These are phyloP conservation scores for Telopea speciosissima DNA, from an alignment of 177 flowering plant genomes.

Conservation along the genomic window DNA sequence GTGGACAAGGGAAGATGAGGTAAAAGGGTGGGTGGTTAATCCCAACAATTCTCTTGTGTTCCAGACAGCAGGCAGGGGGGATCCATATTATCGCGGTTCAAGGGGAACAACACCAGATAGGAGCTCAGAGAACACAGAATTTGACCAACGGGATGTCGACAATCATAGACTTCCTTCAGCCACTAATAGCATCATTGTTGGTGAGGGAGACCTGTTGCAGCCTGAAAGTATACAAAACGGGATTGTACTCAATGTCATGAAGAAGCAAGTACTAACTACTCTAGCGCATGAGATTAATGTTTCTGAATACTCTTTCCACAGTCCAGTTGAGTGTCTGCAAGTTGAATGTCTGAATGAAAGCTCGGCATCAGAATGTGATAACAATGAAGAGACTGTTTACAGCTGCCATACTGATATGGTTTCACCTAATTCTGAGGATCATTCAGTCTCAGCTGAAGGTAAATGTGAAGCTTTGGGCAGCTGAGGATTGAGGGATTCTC, in stretches of 20 bases:
- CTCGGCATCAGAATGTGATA: slow-evolving; percentile 50
- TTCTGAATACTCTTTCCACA: slow-evolving; percentile 27
- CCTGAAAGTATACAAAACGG: slow-evolving; percentile 73
- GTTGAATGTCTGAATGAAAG: slow-evolving; percentile 58
- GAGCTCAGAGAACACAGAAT: slow-evolving; percentile 42
- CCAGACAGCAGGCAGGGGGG: slow-evolving; percentile 31
- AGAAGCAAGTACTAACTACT: slow-evolving; percentile 46
- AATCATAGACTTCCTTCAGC: slow-evolving; percentile 21
- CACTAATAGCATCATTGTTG: slow-evolving; percentile 49
- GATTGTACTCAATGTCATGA: slow-evolving; percentile 68
- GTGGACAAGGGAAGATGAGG: slow-evolving; percentile 25
- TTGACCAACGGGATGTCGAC: slow-evolving; percentile 34
- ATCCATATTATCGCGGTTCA: slow-evolving; percentile 27
- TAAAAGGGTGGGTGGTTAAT: slow-evolving; percentile 16
- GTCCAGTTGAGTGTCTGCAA: slow-evolving; percentile 57
- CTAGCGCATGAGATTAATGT: slow-evolving; percentile 24
- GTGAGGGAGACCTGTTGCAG: slow-evolving; percentile 92
- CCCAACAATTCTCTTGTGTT: slow-evolving; percentile 25
- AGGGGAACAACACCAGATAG: slow-evolving; percentile 53
- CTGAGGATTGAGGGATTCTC: neutral
- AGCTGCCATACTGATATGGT: neutral
- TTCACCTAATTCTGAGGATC: neutral
- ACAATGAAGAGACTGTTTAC: slow-evolving; percentile 16
- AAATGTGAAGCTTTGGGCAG: neutral
- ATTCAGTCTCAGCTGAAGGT: slow-evolving; percentile 2